These are phyloP conservation scores for Penicillium frequentans DNA, from an alignment of 2,329 filamentous ascomycete species.

Conservation along the genomic window DNA sequence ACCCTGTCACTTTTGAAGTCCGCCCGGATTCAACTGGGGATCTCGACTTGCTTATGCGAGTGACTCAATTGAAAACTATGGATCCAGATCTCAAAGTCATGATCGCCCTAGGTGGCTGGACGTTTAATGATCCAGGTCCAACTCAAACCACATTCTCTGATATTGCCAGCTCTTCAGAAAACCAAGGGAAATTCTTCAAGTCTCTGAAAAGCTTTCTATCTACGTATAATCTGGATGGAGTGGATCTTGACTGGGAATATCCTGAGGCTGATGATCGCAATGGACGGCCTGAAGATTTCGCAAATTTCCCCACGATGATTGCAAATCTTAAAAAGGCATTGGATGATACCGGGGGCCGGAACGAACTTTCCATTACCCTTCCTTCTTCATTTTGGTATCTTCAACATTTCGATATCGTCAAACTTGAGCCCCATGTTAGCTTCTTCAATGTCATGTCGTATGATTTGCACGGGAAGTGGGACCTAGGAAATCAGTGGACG, in stretches of 20 bases:
- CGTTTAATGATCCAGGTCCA: slow-evolving; percentile 24
- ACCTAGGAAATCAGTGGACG: slow-evolving; percentile 14
- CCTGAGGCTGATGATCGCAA: slow-evolving; percentile 39
- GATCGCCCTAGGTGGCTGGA: slow-evolving; percentile 28
- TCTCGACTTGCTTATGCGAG: background rate
- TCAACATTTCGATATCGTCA: slow-evolving; percentile 27
- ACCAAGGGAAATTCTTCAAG: slow-evolving; percentile 35
- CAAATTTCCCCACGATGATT: slow-evolving; percentile 30
- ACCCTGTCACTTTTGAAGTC: slow-evolving; percentile 35
- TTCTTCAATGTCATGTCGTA: slow-evolving; percentile 33
- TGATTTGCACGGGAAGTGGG: slow-evolving; percentile 31
- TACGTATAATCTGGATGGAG: slow-evolving; percentile 46
- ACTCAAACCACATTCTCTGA: slow-evolving; percentile 18
- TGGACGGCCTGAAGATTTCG: slow-evolving; percentile 38
- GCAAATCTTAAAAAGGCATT: slow-evolving; percentile 9
- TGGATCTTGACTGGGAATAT: slow-evolving; percentile 51
- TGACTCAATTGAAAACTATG: background rate
- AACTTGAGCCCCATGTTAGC: slow-evolving; percentile 10
- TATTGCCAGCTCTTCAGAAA: slow-evolving; percentile 15
- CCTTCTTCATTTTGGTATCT: slow-evolving; percentile 35
- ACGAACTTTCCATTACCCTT: slow-evolving; percentile 19
- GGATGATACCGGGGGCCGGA: slow-evolving; percentile 1
- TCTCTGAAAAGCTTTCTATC: slow-evolving; percentile 42
- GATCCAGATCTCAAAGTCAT: slow-evolving; percentile 19
- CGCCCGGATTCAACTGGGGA: slow-evolving; percentile 23